Base-by-base conservation (phyloP, 345 rosid genomes). In the Atalantia buxifolia region DNA sequence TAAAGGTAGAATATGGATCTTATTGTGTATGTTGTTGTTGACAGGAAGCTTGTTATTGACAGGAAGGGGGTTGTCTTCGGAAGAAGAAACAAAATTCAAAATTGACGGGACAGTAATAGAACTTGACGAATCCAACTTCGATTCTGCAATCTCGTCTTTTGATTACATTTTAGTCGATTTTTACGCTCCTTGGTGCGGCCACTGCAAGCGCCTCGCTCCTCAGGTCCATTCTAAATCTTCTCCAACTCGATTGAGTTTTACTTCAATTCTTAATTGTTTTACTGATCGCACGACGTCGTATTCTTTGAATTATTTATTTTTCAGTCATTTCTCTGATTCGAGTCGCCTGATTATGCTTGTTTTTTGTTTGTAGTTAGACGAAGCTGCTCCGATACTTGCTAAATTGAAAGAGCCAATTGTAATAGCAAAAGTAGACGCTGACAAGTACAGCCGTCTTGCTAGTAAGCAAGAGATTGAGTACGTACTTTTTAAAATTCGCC, bases 171-270 rank as follows among this genome's bases (percentile, higher is more conserved):
- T 95, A 67, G 94, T 93, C 42, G 94, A 92, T 82, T 95, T 95
- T 86, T 95, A 93, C 77, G 98, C 98, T 72, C 99, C 99, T 2
- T 93, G 99, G 99, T 95, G 99, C 83, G 93, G 94, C 82, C 98
- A 95, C 90, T 93, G 98, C 94, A 88, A 95, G 84, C 96, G 90
- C 30, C 99, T 95, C 50, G 82, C 91, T 40, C 99, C 97, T 36
- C 90, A 95, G 99, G 99, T 92, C 71, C 67, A 72, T 14, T 19
- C n/a, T 5, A 0, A n/a, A 13, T 21, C 35, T 35, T 9, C n/a
- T 5, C 59, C 18, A 9, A 7, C 16, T 22, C n/a, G 0, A 33
- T 30, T 14, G 24, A 42, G 16, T 14, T 45, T 19, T 61, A 8
- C 24, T 42, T 42, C 56, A 50, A 50, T 16, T 50, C 21, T 50